phyloP scores from a whole-genome alignment of 495 filamentous ascomycete species.

The Tuber magnatum region DNA sequence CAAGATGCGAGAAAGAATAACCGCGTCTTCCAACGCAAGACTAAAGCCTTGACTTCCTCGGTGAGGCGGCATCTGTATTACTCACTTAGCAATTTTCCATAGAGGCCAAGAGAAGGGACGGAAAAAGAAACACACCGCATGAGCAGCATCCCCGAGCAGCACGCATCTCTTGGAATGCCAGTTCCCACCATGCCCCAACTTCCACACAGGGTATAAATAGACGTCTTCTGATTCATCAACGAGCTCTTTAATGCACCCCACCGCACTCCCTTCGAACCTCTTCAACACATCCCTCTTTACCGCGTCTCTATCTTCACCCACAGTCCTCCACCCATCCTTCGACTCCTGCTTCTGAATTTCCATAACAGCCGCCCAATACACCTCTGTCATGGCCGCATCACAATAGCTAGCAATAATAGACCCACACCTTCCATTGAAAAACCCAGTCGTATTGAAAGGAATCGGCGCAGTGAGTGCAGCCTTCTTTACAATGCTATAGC shows the following conservation, averaged over 20 bases:
- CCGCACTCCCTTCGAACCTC: constrained; percentile 38
- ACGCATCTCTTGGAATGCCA: constrained; percentile 51
- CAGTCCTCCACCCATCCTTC: constrained; percentile 48
- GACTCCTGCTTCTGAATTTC: constrained; percentile 47
- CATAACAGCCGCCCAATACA: constrained; percentile 54
- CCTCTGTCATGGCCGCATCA: constrained; percentile 44
- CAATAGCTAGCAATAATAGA: constrained; percentile 51
- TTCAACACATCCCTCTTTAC: constrained; percentile 41
- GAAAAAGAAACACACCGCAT: constrained; percentile 47
- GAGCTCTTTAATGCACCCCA: constrained; percentile 49
- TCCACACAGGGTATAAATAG: constrained; percentile 57
- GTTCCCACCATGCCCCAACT: constrained; percentile 47
- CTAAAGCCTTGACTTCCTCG: constrained; percentile 51
- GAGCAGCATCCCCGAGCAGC: constrained; percentile 54
- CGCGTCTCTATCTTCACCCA: constrained; percentile 43
- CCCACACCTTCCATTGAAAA: constrained; percentile 52
- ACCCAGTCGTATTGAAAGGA: constrained; percentile 48
- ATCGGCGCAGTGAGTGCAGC: constrained; percentile 36
- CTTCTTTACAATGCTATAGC: constrained; percentile 48
- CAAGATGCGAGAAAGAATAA: constrained; percentile 52
- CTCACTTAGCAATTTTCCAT: background rate
- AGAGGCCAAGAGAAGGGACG: background rate
- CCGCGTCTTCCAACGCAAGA: constrained; percentile 56
- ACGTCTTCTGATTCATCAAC: constrained; percentile 49
- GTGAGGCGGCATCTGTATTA: constrained; percentile 52